Conservation (phyloP, 2,329 filamentous ascomycete species). For the Aspergillus sp. region DNA sequence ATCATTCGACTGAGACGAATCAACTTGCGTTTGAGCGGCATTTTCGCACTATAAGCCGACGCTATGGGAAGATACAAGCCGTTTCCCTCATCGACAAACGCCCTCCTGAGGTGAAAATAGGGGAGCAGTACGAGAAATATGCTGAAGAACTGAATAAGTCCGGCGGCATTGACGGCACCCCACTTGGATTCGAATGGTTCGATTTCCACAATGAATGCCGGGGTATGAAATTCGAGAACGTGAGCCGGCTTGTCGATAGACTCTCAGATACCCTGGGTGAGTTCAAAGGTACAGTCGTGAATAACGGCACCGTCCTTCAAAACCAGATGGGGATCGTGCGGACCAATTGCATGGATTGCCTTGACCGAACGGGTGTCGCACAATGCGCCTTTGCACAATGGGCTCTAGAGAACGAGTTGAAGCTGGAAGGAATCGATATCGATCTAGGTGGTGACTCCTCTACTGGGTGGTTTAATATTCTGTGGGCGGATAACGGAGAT, state of each 20-base stretch:
- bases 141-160: constrained; percentile 66
- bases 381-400: constrained; percentile 87
- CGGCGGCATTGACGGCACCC: constrained; percentile 50
- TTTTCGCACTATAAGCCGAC: constrained; percentile 66
- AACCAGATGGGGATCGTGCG: constrained; percentile 75
- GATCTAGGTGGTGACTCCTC: constrained; percentile 72
- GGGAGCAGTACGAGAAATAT: constrained; percentile 71
- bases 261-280: constrained; percentile 67
- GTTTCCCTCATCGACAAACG: constrained; percentile 88
- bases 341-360: constrained; percentile 98
- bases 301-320: constrained; percentile 42
- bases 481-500: constrained; percentile 98
- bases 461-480: constrained; percentile 89
- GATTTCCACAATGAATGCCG: constrained; percentile 92
- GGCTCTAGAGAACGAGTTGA: constrained; percentile 77
- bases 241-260: constrained; percentile 72
- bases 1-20: constrained; percentile 79
- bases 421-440: constrained; percentile 72
- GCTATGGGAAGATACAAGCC: constrained; percentile 75
- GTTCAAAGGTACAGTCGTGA: constrained; percentile 68
- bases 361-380: constrained; percentile 93
- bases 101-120: constrained; percentile 76
- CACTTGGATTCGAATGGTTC: constrained; percentile 86
- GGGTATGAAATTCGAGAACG: constrained; percentile 98
- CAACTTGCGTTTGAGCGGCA: constrained; percentile 75